Base-by-base conservation (phyloP, 2,329 filamentous ascomycete species). In the Aspergillus persii region DNA sequence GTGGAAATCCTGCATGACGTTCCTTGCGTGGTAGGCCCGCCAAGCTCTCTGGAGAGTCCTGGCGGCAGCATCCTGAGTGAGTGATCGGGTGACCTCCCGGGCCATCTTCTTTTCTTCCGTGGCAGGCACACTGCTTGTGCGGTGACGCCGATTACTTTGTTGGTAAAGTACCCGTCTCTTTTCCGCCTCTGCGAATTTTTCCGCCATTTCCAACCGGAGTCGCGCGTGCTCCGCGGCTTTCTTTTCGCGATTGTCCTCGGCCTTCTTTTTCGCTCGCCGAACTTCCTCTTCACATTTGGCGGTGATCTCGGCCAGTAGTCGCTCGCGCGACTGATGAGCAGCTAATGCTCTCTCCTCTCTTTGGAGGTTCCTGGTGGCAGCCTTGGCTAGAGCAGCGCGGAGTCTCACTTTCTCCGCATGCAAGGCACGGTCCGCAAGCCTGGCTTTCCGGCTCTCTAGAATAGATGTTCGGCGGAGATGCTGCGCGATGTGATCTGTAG, bases 281-380 rank as follows among this genome's bases (percentile, higher is more conserved):
- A 89, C 86, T 70, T 89, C 85, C 68, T 88, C 86, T 58, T 86
- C 86, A 68, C 86, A 88, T 70, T 84, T 81, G 62, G 86, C 85
- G 7, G 86, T 83, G 9, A 89, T 86, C 65, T 88, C 85, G 3
- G 86, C 86, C 53, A 89, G 72, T 59, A 87, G 80, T 62, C 84
- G 84, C 75, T 89, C 85, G 58, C 86, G 82, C 18, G 86, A 83
- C 56, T 86, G 79, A 65, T 88, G 82, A 26, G 86, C 86, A 29
- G 86, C 86, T 66, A 87, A 69, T 8, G 85, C 85, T 61, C 84
- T 77, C 74, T 87, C 86, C 74, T 89, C 86, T 60, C 80, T 84
- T 63, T 84, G 83, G 12, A 83, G 77, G 57, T 76, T 79, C 58
- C 84, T 78, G 6, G 84, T 82, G 8, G 83, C 78, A 8, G 85